These are phyloP conservation scores for Marchantia paleacea DNA, from an alignment of 225 moss, liverwort and hornwort genomes.

Conservation along the genomic window DNA sequence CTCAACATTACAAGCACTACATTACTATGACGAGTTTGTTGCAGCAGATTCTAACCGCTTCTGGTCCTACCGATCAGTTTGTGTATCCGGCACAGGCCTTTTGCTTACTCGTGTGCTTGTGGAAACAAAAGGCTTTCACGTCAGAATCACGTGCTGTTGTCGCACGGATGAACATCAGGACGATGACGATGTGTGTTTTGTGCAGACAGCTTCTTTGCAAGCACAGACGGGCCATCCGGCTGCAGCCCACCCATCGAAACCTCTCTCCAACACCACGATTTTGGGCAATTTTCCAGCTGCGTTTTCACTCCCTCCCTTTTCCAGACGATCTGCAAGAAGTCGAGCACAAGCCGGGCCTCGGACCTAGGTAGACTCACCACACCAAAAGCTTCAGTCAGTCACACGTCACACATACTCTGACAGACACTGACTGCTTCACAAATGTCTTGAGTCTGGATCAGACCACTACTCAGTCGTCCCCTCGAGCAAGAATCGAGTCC, in stretches of 20 bases:
- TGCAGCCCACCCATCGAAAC: conserved; percentile 81
- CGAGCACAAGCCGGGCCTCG: conserved; percentile 82
- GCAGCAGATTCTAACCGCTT: no score
- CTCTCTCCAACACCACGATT: conserved; percentile 63
- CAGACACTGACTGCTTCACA: background rate
- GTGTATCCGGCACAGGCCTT: no score
- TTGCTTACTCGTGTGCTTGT: no score
- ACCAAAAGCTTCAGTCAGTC: background rate
- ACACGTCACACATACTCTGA: background rate
- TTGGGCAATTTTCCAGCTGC: conserved; percentile 52
- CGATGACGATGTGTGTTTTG: conserved; percentile 6
- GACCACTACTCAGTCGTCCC: background rate
- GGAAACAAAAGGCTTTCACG: no score
- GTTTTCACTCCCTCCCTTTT: conserved; percentile 34
- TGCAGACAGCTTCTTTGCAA: conserved; percentile 53
- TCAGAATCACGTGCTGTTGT: no score
- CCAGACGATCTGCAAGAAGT: conserved; percentile 55
- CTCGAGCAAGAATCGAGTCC: background rate
- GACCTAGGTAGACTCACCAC: conserved; percentile 44
- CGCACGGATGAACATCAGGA: background rate
- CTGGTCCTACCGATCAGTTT: no score
- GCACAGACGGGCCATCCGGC: conserved; percentile 71
- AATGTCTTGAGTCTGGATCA: background rate
- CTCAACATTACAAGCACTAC: no score
- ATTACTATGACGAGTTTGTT: no score